These are phyloP conservation scores for Penicillium psychrofluorescens DNA, from an alignment of 495 filamentous ascomycete species.

Conservation along the genomic window DNA sequence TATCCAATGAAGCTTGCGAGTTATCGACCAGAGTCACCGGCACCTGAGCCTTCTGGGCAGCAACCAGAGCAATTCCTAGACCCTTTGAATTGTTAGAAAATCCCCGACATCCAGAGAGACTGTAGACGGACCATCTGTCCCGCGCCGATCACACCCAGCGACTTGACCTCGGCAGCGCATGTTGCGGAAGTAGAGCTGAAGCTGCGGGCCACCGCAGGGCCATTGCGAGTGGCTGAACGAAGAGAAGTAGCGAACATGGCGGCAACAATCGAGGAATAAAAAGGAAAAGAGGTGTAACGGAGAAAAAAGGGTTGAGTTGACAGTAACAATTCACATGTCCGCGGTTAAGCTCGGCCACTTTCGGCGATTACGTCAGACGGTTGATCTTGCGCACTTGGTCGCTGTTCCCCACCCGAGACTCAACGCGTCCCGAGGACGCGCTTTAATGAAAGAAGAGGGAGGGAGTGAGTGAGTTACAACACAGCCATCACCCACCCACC, in stretches of 20 bases:
- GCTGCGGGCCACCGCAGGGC: constrained; percentile 27
- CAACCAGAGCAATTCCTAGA: constrained; percentile 91
- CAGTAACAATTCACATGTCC: neutral
- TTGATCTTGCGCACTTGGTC: constrained; percentile 2
- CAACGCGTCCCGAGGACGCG: constrained; percentile 22
- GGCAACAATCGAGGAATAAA: constrained; percentile 1
- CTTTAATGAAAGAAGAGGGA: neutral
- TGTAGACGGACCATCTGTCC: constrained; percentile 77
- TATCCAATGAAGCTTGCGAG: constrained; percentile 81
- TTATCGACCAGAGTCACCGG: constrained; percentile 84
- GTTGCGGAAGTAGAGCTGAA: constrained; percentile 39
- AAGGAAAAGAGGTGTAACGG: constrained; percentile 1
- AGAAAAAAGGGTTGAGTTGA: constrained; percentile 2
- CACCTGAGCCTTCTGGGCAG: constrained; percentile 74
- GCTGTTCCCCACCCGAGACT: constrained; percentile 24
- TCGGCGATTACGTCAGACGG: no score
- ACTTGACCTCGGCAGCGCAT: constrained; percentile 70
- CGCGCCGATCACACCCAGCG: constrained; percentile 86
- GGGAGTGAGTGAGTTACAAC: no score
- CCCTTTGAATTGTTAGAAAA: constrained; percentile 50
- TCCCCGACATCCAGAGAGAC: neutral
- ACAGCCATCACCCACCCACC: constrained; percentile 4
- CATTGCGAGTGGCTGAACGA: constrained; percentile 20
- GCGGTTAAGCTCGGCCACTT: no score
- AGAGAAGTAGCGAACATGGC: constrained; percentile 30